These are phyloP conservation scores for Aquanectria penicillioides DNA, from an alignment of 2,329 filamentous ascomycete species.

Conservation along the genomic window DNA sequence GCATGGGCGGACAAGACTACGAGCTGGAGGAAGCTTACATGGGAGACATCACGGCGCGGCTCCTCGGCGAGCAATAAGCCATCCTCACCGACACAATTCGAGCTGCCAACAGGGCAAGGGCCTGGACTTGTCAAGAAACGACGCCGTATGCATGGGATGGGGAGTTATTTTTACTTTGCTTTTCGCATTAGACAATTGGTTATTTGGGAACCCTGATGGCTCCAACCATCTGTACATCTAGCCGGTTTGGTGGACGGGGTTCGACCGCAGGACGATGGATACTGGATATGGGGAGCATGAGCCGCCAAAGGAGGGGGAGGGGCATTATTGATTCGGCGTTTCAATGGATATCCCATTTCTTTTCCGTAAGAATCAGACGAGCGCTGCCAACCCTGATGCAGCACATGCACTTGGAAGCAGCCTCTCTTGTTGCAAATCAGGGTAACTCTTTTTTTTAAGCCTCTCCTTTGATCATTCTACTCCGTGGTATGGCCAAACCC, in stretches of 20 bases:
- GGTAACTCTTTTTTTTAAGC: slow-evolving; percentile 3
- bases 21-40: slow-evolving; percentile 90
- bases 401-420: neutral
- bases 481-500: slow-evolving; percentile 19
- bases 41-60: slow-evolving; percentile 86
- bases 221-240: slow-evolving; percentile 14
- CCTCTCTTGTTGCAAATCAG: neutral
- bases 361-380: slow-evolving; percentile 10
- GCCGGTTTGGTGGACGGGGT: neutral
- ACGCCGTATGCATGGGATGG: slow-evolving; percentile 34
- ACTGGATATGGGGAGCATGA: too few relatives aligned
- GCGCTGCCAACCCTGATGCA: neutral
- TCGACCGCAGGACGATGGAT: too few relatives aligned
- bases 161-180: slow-evolving; percentile 36
- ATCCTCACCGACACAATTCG: neutral
- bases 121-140: neutral
- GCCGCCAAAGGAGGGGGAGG: neutral
- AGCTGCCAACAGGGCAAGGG: slow-evolving; percentile 13
- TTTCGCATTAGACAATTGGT: slow-evolving; percentile 15
- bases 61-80: slow-evolving; percentile 78
- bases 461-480: slow-evolving; percentile 20
- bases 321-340: slow-evolving; percentile 5
- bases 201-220: neutral
- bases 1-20: slow-evolving; percentile 81
- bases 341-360: slow-evolving; percentile 1